These are phyloP conservation scores for Penicillium psychrofluorescens DNA, from an alignment of 495 filamentous ascomycete genomes.

Conservation along the genomic window DNA sequence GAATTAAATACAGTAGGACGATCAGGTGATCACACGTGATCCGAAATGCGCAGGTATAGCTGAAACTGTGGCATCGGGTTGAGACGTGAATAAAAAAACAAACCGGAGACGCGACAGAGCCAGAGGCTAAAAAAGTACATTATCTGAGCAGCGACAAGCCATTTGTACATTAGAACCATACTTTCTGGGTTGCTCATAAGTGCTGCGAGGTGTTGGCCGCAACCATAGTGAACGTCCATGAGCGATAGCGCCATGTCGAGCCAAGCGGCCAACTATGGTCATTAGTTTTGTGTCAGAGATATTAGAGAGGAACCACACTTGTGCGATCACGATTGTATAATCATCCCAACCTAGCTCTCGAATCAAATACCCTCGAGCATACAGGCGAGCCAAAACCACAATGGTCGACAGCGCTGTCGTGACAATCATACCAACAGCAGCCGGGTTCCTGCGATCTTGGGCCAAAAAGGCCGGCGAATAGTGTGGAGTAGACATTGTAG, in stretches of 20 bases:
- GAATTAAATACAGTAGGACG: no score
- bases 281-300: background rate
- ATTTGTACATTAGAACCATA: constrained; percentile 10
- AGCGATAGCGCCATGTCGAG: constrained; percentile 4
- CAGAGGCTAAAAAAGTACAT: constrained; percentile 13
- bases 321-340: constrained; percentile 1
- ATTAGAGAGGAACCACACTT: background rate
- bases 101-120: constrained; percentile 14
- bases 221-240: background rate
- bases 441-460: constrained; percentile 5
- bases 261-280: constrained; percentile 2
- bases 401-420: background rate
- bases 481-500: no score
- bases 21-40: no score
- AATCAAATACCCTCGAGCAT: constrained; percentile 1
- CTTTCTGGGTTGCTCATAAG: background rate
- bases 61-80: constrained; percentile 15
- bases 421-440: constrained; percentile 3
- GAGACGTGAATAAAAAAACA: constrained; percentile 14
- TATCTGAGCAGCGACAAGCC: constrained; percentile 9
- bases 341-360: constrained; percentile 4
- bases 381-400: constrained; percentile 3
- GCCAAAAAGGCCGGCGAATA: background rate
- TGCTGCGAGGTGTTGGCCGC: background rate
- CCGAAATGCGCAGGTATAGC: constrained; percentile 3